Base-by-base conservation (phyloP, 805 yeast species). In the Ogataea allantospora region DNA sequence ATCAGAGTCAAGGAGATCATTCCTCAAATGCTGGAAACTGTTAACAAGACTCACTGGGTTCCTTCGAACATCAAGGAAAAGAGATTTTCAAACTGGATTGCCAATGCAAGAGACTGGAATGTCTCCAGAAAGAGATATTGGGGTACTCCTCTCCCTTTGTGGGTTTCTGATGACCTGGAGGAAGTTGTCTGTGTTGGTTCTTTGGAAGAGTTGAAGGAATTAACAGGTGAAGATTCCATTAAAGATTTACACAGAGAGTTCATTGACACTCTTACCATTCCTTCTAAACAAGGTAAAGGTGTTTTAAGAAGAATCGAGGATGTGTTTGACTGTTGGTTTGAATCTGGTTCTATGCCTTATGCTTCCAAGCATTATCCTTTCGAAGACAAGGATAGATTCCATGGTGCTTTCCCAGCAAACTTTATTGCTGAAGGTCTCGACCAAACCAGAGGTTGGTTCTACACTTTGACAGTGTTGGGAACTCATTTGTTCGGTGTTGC, bases 371-470 rank as follows among this genome's bases (percentile, higher is more conserved):
- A 93, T 65, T 93, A 89, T 62, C 99, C 99, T 50, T 93, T 93
- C 63, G 64, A 91, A 68, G 77, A 78, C 59, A 67, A 78, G 60
- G 88, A 86, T 11, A 63, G 63, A 32, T 91, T 91, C 68, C 58
- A 68, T 24, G 62, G 75, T 40, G 76, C 85, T 32, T 95, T 87
- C 81, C 99, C 99, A 31, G 99, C 96, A 30, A 91, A 93, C 66
- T 93, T 93, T 67, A 93, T 93, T 56, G 83, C 96, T 43, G 99
- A 93, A 74, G 99, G 99, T 69, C 77, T 93, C 55, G 99, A 93
- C 69, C 99, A 93, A 73, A 93, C 99, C 43, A 87, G 99, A 78
- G 99, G 99, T 62, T 93, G 99, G 99, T 93, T 93, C 70, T 93
- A 93, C 67, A 93, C 99, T 36, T 75, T 93, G 63, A 83, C 95